These are phyloP conservation scores for Fusarium nygamai DNA, from an alignment of 2,329 filamentous ascomycete species.

Conservation along the genomic window DNA sequence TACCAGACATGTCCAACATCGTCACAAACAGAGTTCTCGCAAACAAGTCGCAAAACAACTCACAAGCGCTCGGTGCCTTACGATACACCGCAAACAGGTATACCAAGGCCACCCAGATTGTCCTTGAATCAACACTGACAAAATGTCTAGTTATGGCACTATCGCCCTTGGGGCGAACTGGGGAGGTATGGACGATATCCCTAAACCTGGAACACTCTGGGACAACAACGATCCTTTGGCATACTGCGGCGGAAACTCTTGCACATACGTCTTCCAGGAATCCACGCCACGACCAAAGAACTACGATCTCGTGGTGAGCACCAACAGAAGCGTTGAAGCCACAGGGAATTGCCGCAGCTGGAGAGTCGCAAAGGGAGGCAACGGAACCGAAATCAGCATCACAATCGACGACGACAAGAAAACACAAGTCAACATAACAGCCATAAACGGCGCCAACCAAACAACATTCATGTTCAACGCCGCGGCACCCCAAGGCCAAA, in stretches of 20 bases:
- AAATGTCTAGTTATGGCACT: conserved; percentile 49
- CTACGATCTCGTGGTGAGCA: conserved; percentile 29
- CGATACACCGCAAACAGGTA: conserved; percentile 56
- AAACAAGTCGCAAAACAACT: conserved; percentile 3
- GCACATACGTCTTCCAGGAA: conserved; percentile 54
- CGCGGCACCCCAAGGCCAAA: not conserved
- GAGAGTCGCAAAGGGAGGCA: conserved; percentile 28
- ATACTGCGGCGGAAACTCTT: conserved; percentile 46
- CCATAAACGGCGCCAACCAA: conserved; percentile 24
- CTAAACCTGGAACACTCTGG: conserved; percentile 45
- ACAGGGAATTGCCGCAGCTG: conserved; percentile 28
- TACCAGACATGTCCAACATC: conserved; percentile 51
- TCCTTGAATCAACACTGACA: not conserved
- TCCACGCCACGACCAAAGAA: conserved; percentile 3
- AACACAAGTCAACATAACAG: conserved; percentile 16
- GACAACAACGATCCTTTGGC: conserved; percentile 44
- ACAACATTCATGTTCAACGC: conserved; percentile 38
- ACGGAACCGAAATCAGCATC: conserved; percentile 26
- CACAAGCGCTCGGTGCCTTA: conserved; percentile 45
- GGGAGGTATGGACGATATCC: conserved; percentile 33
- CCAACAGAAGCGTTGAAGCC: conserved; percentile 23
- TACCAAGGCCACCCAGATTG: not conserved
- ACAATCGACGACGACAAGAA: conserved; percentile 7
- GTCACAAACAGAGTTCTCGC: conserved; percentile 46
- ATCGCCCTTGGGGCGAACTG: conserved; percentile 47